Evolutionary conservation across 176 grass and related monocot genomes (phyloP).

Genomic region (Aegilops speltoides): DNA sequence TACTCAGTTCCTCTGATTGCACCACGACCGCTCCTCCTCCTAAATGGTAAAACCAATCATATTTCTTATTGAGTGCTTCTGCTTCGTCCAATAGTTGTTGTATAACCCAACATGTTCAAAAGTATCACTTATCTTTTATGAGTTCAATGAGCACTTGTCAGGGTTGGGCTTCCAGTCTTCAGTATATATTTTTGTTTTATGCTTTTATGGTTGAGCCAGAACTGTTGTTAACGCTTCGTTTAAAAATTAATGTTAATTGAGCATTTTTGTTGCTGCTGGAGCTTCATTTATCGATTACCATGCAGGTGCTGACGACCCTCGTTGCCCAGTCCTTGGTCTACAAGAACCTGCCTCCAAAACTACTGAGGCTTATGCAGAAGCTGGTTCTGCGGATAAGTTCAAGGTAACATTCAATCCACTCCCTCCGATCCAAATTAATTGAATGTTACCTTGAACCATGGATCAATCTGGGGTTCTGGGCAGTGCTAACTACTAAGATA

Average conservation of each 20-base stretch:
- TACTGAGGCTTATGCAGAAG: slow-evolving; percentile 41
- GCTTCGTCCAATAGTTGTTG: not conserved
- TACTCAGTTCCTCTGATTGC: slow-evolving; percentile 59
- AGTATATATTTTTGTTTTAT: not conserved
- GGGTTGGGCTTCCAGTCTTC: not conserved
- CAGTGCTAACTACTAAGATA: not conserved
- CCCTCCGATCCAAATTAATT: too few relatives aligned
- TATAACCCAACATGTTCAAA: not conserved
- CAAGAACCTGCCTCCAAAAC: slow-evolving; percentile 37
- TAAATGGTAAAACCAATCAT: slow-evolving; percentile 62
- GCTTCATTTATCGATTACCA: slow-evolving; percentile 22
- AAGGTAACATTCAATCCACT: slow-evolving; percentile 41
- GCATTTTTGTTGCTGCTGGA: not conserved
- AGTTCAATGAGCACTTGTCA: not conserved
- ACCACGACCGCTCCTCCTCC: slow-evolving; percentile 63
- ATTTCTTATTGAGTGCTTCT: slow-evolving; percentile 15
- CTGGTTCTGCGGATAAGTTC: slow-evolving; percentile 49
- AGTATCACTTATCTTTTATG: not conserved
- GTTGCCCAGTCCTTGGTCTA: slow-evolving; percentile 74
- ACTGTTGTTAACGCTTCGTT: not conserved
- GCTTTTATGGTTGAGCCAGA: not conserved
- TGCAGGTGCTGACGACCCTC: slow-evolving; percentile 66
- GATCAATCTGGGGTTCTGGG: too few relatives aligned
- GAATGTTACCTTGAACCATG: too few relatives aligned
- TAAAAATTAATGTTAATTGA: not conserved